Conservation (phyloP, 176 grass and related monocot genomes). For the Ensete ventricosum region DNA sequence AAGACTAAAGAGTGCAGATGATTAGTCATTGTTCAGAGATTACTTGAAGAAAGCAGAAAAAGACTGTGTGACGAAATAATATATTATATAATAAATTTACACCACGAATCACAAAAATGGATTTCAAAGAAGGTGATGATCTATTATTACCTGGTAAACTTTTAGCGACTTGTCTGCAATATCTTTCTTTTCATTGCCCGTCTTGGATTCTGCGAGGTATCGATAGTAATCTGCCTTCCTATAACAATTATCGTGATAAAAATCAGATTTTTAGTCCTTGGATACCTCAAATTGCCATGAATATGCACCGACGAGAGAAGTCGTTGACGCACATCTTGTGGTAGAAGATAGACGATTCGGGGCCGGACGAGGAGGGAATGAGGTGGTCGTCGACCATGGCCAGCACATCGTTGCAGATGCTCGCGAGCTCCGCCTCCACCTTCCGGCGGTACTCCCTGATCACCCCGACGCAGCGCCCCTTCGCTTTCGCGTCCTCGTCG, state of each 20-base stretch:
- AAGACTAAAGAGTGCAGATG: no score
- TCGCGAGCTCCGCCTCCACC: slow-evolving; percentile 39
- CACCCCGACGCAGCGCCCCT: slow-evolving; percentile 22
- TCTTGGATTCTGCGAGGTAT: slow-evolving; percentile 51
- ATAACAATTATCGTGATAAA: slow-evolving; percentile 8
- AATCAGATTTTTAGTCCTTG: not conserved
- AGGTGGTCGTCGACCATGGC: slow-evolving; percentile 40
- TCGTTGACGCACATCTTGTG: slow-evolving; percentile 40
- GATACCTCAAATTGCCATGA: not conserved
- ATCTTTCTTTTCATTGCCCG: slow-evolving; percentile 30
- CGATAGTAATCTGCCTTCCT: slow-evolving; percentile 72
- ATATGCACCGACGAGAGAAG: no score
- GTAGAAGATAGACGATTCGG: slow-evolving; percentile 45
- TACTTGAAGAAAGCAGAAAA: no score
- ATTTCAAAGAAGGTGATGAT: not conserved
- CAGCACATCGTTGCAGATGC: slow-evolving; percentile 42
- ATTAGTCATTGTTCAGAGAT: no score
- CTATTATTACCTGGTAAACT: slow-evolving; percentile 31
- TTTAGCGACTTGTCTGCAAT: slow-evolving; percentile 40
- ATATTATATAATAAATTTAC: no score
- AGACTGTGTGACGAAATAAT: no score
- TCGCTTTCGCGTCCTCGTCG: slow-evolving; percentile 39
- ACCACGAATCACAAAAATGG: no score
- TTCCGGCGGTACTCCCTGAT: slow-evolving; percentile 27
- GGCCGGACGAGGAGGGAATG: slow-evolving; percentile 34